Conservation (phyloP, 208 protist species). For the Leishmania braziliensis region DNA sequence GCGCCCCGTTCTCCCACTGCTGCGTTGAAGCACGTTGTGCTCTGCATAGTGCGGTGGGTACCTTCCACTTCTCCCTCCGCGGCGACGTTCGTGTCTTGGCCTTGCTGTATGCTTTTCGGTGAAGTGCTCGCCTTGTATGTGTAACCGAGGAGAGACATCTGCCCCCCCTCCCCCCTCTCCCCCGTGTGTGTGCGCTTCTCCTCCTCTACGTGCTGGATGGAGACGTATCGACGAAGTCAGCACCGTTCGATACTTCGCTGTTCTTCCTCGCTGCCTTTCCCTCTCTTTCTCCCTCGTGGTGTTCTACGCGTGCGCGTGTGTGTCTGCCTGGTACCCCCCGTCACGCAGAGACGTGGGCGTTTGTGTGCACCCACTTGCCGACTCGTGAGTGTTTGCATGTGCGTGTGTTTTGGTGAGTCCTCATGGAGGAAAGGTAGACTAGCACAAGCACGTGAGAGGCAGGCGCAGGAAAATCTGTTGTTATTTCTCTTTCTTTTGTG, state of each 20-base stretch:
- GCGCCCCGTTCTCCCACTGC: background rate
- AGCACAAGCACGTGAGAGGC: no score
- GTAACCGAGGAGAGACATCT: background rate
- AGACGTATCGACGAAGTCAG: background rate
- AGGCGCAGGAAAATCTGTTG: no score
- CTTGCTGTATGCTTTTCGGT: background rate
- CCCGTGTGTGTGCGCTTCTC: background rate
- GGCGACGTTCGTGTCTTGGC: no score
- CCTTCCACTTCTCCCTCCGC: no score
- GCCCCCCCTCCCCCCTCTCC: no score
- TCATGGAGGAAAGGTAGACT: background rate
- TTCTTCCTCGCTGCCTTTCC: background rate
- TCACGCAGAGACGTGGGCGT: no score
- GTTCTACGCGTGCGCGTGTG: background rate
- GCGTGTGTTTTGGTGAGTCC: background rate
- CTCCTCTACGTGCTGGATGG: background rate
- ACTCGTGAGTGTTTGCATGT: background rate
- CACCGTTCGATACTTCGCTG: background rate
- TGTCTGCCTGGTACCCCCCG: no score
- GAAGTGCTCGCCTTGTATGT: background rate
- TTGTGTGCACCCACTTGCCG: no score
- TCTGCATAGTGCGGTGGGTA: background rate
- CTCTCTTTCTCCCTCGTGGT: background rate
- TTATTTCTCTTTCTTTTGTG: background rate
- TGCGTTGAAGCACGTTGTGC: background rate